Conservation (phyloP, 176 grass and related monocot genomes). For the Ensete ventricosum region DNA sequence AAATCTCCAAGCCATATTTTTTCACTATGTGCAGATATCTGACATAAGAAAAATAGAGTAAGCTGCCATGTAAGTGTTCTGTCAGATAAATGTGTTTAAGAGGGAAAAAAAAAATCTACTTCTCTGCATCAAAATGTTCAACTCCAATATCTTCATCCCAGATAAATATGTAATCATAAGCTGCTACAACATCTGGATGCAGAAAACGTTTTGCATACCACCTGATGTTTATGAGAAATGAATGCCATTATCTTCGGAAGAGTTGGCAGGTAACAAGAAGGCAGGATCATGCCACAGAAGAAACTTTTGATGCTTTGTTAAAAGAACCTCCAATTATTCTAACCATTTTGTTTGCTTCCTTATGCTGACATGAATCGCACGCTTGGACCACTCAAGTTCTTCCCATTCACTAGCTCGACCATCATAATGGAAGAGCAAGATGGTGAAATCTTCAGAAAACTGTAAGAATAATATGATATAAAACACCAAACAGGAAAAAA, state of each 20-base stretch:
- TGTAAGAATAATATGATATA: conserved; percentile 9
- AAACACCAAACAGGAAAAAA: not conserved
- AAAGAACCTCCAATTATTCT: not conserved
- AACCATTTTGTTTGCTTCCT: conserved; percentile 93
- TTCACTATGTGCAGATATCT: conserved; percentile 11
- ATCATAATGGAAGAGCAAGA: conserved; percentile 90
- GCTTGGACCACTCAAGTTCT: conserved; percentile 93
- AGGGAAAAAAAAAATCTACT: not conserved
- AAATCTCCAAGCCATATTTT: conserved; percentile 22
- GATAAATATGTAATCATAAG: conserved; percentile 23
- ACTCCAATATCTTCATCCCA: conserved; percentile 23
- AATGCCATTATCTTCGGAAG: not conserved
- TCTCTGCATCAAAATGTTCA: conserved; percentile 15
- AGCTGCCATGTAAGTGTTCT: not conserved
- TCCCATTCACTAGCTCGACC: conserved; percentile 85
- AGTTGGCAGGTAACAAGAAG: not conserved
- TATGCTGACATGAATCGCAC: conserved; percentile 73
- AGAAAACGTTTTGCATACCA: conserved; percentile 28
- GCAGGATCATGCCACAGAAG: not conserved
- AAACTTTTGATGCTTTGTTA: not conserved
- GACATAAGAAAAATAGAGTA: not conserved
- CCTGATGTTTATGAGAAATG: conserved; percentile 3
- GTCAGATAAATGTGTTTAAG: not conserved
- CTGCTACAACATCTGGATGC: conserved; percentile 17
- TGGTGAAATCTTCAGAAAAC: conserved; percentile 91